Base-by-base conservation (phyloP, 495 filamentous ascomycete species). In the Bacidia gigantensis region DNA sequence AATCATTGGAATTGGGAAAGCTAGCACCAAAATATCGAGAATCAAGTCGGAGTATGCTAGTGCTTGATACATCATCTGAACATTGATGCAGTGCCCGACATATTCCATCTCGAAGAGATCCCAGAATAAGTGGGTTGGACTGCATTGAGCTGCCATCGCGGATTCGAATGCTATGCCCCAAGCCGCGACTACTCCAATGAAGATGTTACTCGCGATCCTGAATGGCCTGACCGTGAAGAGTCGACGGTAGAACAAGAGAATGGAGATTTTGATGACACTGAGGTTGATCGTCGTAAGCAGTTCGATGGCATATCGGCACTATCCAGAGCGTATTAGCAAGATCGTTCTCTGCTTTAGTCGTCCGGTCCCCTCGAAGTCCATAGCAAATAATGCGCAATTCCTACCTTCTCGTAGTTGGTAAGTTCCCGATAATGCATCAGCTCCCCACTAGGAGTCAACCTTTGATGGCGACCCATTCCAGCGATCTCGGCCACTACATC, bases 181-280 rank as follows among this genome's bases (percentile, higher is more conserved):
- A 51, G 57, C 57, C 11, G 62, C 47, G 1, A 58, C 58, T 35
- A 66, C 39, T 5, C 18, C 59, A 11, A 60, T 52, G 18, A 69
- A 40, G n/a, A 53, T 40, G 46, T 57, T 62, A 24, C 52, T 59
- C 24, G 54, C 26, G 18, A 57, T 42, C 17, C 55, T 58, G 39
- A 58, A 60, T 23, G 54, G 47, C 2, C 2, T 20, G 10, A 56
- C 51, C 5, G 57, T 58, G 49, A 69, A 64, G 29, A 70, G 60
- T 10, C 63, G 59, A 5, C 59, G 56, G 55, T 65, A 70, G 50
- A 68, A 66, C 20, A 58, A 47, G n/a, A 67, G 57, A 48, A 68
- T 64, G 3, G 70, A 70, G 32, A 70, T 62, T 44, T 72, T 68
- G 46, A 61, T 65, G 20, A 70, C 64, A 2, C 64, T 54, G 59